These are phyloP conservation scores for Acacia confusa DNA, from an alignment of 306 rosid species.

Conservation along the genomic window DNA sequence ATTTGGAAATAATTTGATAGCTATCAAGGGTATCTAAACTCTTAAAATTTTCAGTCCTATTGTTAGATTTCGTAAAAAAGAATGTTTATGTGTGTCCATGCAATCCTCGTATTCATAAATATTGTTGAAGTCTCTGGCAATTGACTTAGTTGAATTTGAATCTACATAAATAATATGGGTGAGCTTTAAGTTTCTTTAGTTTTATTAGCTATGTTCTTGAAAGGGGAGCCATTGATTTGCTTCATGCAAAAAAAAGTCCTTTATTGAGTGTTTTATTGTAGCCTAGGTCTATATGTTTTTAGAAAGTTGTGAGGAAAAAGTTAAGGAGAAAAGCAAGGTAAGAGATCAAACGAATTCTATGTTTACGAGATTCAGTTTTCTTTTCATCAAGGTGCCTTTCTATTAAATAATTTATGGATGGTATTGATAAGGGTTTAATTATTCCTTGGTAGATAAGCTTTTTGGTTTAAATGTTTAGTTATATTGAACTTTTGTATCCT, in stretches of 20 bases:
- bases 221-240: neutral
- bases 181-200: neutral
- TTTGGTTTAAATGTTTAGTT: neutral
- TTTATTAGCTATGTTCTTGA: neutral
- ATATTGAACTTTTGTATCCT: neutral
- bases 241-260: neutral
- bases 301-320: neutral
- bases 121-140: neutral
- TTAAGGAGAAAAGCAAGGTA: neutral
- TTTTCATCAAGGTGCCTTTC: neutral
- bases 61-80: neutral
- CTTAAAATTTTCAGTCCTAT: neutral
- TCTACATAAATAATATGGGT: conserved; percentile 12
- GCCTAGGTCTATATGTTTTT: neutral
- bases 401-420: neutral
- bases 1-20: neutral
- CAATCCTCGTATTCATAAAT: neutral
- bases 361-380: neutral
- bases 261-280: neutral
- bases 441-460: neutral
- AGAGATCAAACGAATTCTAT: neutral
- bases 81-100: neutral
- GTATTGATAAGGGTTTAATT: neutral
- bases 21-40: conserved; percentile 7
- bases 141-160: neutral